A percentile compares a stretch with the other conserved stretches of the same genome.
phyloP scores from a whole-genome alignment of 2,329 filamentous ascomycete genomes.

The Fusarium sp. region DNA sequence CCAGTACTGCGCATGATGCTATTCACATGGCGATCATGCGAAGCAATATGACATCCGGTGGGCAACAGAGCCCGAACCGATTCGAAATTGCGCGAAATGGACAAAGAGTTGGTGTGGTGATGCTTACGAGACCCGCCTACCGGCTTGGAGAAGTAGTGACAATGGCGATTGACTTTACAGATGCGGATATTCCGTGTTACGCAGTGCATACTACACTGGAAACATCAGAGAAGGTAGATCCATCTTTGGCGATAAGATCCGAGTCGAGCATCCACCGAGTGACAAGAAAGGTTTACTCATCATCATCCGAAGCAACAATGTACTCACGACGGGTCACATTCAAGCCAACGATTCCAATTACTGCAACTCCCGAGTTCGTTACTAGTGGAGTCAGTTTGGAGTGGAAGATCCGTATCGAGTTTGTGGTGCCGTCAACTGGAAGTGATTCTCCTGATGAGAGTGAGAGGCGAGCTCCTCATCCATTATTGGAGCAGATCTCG shows the following conservation, averaged over 20 bases:
- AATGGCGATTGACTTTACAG: slow-evolving; percentile 84
- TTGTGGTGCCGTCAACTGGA: slow-evolving; percentile 78
- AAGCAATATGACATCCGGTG: slow-evolving; percentile 74
- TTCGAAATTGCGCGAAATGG: slow-evolving; percentile 96
- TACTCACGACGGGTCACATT: slow-evolving; percentile 85
- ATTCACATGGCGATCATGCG: slow-evolving; percentile 92
- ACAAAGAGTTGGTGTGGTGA: slow-evolving; percentile 89
- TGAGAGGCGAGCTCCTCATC: slow-evolving; percentile 46
- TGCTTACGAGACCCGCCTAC: slow-evolving; percentile 88
- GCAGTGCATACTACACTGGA: slow-evolving; percentile 87
- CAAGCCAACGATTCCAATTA: slow-evolving; percentile 82
- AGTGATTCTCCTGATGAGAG: slow-evolving; percentile 32
- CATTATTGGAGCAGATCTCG: slow-evolving; percentile 81
- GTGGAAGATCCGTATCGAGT: slow-evolving; percentile 92
- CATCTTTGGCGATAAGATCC: slow-evolving; percentile 83
- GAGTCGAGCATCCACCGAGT: slow-evolving; percentile 87
- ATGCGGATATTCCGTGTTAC: slow-evolving; percentile 84
- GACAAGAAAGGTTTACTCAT: slow-evolving; percentile 83
- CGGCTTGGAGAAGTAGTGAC: slow-evolving; percentile 88
- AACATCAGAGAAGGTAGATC: slow-evolving; percentile 84
- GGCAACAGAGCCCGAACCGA: slow-evolving; percentile 86
- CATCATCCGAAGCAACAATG: slow-evolving; percentile 82
- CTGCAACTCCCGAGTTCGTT: slow-evolving; percentile 89
- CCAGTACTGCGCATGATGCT: slow-evolving; percentile 78
- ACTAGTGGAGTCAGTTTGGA: slow-evolving; percentile 88